Evolutionary conservation across 2,329 filamentous ascomycete species (phyloP), one percentile per base, ranked within the genome.

Genomic region (Diplodia intermedia): DNA sequence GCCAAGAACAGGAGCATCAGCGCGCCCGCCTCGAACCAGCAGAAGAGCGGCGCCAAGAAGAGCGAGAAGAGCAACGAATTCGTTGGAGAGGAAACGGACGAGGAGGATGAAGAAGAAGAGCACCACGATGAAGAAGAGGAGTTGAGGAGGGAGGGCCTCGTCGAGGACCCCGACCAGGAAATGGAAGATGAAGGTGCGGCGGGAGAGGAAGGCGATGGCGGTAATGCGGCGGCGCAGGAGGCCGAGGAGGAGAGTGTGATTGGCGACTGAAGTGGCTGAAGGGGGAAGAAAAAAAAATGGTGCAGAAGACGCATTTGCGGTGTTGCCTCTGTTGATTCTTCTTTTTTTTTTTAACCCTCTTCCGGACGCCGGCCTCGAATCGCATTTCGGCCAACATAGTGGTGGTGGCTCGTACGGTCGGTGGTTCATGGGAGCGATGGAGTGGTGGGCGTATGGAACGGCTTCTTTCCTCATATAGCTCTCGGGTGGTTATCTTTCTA

Each of bases 231-330:
- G 52, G 78, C 78, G 12, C 72, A 74, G 57, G 76, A 78, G 8
- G 76, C 75, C 14, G 83, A 85, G 47, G 81, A 73, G 60, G 81
- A 82, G 72, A 82, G 79, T 67, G 78, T 82, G 26, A 71, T 82
- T 18, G 81, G 81, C 5, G 81, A 80, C 68, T 79, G 65, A 67
- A 26, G n/a, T 18, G 36, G n/a, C 47, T 23, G 43, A 15, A 20
- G n/a, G n/a, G n/a, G n/a, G n/a, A n/a, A 14, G 7, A 38, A 38
- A 36, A 36, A 36, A 38, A 36, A 36, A 36, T 11, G 11, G 36
- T 26, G 18, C 31, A n/a, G 14, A 18, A 15, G 26, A 50, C 18
- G 38, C 56, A 26, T 60, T 38, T 18, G 56, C 14, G 18, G 56
- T 20, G n/a, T 47, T 52, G 50, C 29, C 15, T 63, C 40, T 2